phyloP scores from a whole-genome alignment of 2,329 filamentous ascomycete species.

The Penicillium sp. region DNA sequence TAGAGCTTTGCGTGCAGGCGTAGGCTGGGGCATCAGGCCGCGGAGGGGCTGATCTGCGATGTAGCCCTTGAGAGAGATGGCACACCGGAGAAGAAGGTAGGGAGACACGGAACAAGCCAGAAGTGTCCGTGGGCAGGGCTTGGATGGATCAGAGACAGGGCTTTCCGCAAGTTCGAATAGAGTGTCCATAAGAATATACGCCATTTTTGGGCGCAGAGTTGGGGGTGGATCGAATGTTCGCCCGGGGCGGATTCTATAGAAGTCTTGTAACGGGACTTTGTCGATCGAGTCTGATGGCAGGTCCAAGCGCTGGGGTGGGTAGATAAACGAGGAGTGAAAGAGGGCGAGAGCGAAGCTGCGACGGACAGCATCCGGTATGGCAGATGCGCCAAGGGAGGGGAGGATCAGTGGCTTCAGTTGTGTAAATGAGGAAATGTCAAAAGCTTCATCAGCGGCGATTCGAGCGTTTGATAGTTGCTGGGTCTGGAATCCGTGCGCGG shows the following conservation, averaged over 20 bases:
- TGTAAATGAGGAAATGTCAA: constrained; percentile 76
- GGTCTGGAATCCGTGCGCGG: constrained; percentile 60
- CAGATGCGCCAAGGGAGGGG: constrained; percentile 67
- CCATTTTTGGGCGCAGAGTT: constrained; percentile 69
- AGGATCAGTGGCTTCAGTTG: constrained; percentile 69
- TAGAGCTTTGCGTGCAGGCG: constrained; percentile 77
- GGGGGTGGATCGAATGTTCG: constrained; percentile 70
- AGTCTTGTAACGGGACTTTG: constrained; percentile 58
- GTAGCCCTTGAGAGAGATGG: constrained; percentile 78
- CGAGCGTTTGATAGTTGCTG: constrained; percentile 41
- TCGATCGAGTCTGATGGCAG: constrained; percentile 50
- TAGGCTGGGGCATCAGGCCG: constrained; percentile 84
- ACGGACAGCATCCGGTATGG: constrained; percentile 68
- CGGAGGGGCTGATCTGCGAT: constrained; percentile 89
- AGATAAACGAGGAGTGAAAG: constrained; percentile 80
- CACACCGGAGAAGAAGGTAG: constrained; percentile 79
- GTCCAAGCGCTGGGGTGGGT: constrained; percentile 66
- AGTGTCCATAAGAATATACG: constrained; percentile 78
- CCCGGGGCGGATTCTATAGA: constrained; percentile 69
- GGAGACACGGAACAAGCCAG: constrained; percentile 77
- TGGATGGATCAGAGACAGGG: constrained; percentile 44
- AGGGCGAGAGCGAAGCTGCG: constrained; percentile 72
- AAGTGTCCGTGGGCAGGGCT: constrained; percentile 50
- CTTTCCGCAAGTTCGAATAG: constrained; percentile 69
- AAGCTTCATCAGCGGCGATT: constrained; percentile 70